Conservation (phyloP, 78 protist species). For the Mastigamoeba balamuthi region DNA sequence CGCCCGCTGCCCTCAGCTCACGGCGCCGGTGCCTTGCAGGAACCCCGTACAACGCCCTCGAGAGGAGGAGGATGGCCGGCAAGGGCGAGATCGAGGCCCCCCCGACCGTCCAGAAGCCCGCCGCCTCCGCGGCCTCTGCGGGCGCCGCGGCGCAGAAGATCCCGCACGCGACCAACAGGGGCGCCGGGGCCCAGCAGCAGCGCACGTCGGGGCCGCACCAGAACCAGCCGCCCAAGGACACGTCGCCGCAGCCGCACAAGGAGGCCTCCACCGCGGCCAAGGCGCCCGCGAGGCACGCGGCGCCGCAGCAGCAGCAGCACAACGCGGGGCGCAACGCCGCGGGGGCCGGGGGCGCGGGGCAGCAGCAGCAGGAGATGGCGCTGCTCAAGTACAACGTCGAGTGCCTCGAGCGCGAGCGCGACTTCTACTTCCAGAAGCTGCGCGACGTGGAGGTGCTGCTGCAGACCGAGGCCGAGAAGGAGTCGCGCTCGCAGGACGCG, state of each 20-base stretch:
- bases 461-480: too few relatives aligned
- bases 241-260: neutral
- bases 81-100: too few relatives aligned
- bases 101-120: too few relatives aligned
- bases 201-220: neutral
- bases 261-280: neutral
- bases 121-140: too few relatives aligned
- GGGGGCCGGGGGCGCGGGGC: neutral
- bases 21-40: too few relatives aligned
- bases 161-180: neutral
- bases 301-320: conserved; percentile 9
- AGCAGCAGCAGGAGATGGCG: conserved; percentile 10
- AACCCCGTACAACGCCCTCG: conserved; percentile 40
- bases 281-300: conserved; percentile 10
- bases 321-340: neutral
- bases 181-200: neutral
- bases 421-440: conserved; percentile 58
- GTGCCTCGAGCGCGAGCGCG: conserved; percentile 57
- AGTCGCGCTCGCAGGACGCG: too few relatives aligned
- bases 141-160: too few relatives aligned
- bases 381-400: conserved; percentile 14
- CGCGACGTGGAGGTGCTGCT: conserved; percentile 64
- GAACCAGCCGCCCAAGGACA: neutral
- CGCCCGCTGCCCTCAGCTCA: too few relatives aligned
- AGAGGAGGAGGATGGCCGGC: neutral